phyloP scores from a whole-genome alignment of 768 basidiomycete species.

The Leucosporidium creatinivorum region DNA sequence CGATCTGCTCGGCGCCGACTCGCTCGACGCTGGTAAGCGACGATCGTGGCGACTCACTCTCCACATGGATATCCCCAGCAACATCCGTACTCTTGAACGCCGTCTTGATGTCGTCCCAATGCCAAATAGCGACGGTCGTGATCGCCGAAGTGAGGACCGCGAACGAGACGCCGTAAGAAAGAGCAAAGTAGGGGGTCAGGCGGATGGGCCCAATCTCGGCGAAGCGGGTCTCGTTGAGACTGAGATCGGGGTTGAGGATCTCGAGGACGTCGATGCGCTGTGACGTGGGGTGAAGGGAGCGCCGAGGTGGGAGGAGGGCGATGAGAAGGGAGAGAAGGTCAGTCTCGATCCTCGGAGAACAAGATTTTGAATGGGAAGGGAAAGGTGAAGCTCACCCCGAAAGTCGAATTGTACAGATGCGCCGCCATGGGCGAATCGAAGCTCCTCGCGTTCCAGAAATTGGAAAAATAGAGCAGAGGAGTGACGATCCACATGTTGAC shows the following conservation, averaged over 20 bases:
- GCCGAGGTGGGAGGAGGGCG: not conserved
- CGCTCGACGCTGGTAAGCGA: not conserved
- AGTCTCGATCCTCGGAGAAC: no score
- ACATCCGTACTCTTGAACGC: slow-evolving; percentile 19
- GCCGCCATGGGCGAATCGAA: slow-evolving; percentile 37
- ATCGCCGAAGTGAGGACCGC: slow-evolving; percentile 37
- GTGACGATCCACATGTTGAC: slow-evolving; percentile 37
- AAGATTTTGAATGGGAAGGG: no score
- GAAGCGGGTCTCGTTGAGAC: slow-evolving; percentile 36
- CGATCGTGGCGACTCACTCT: not conserved
- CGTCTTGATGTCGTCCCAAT: slow-evolving; percentile 31
- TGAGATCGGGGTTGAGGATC: slow-evolving; percentile 36
- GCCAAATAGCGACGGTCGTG: slow-evolving; percentile 35
- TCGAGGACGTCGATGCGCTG: slow-evolving; percentile 37
- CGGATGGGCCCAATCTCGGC: slow-evolving; percentile 32
- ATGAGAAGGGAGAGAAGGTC: not conserved
- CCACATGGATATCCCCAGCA: slow-evolving; percentile 28
- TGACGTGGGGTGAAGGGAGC: not conserved
- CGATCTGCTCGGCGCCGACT: not conserved
- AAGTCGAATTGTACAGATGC: slow-evolving; percentile 35
- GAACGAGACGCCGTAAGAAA: slow-evolving; percentile 36
- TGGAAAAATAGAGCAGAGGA: slow-evolving; percentile 36
- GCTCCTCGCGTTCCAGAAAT: slow-evolving; percentile 35
- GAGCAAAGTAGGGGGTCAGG: slow-evolving; percentile 35
- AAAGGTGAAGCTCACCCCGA: slow-evolving; percentile 6